phyloP scores from a whole-genome alignment of 1,284 basidiomycete species.

The Stygiomarasmius scandens region DNA sequence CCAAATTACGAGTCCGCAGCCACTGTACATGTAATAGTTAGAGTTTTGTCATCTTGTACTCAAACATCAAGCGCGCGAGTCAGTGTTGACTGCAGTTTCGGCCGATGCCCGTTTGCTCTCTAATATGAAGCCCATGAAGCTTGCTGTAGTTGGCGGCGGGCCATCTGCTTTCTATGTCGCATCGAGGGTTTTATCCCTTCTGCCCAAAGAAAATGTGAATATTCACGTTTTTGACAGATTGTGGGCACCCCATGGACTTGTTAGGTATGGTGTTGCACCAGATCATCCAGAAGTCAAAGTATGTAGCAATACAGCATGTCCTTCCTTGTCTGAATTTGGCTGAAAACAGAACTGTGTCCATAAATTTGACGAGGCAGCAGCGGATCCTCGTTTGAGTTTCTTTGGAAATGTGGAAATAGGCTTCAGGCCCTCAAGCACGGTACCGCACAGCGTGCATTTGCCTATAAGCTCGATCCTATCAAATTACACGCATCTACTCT shows the following conservation, averaged over 20 bases:
- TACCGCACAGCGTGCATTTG: constrained; percentile 55
- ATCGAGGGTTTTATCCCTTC: constrained; percentile 72
- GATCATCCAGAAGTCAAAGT: constrained; percentile 99
- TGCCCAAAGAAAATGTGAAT: constrained; percentile 54
- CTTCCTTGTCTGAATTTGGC: constrained; percentile 1
- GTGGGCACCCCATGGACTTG: constrained; percentile 94
- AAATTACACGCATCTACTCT: constrained; percentile 81
- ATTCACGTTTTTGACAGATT: constrained; percentile 92
- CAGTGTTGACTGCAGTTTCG: too few species aligned
- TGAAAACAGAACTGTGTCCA: constrained; percentile 88
- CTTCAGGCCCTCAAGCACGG: constrained; percentile 33
- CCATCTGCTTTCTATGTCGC: constrained; percentile 97
- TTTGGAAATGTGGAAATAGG: constrained; percentile 92
- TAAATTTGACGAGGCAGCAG: constrained; percentile 84
- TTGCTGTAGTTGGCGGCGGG: constrained; percentile 87
- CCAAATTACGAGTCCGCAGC: too few species aligned
- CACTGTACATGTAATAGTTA: too few species aligned
- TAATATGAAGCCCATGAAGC: constrained; percentile 43
- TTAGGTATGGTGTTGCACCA: constrained; percentile 96
- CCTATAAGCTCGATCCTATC: constrained; percentile 59
- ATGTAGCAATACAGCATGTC: constrained; percentile 28
- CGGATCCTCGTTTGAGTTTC: constrained; percentile 80
- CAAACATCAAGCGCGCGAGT: too few species aligned
- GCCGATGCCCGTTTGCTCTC: too few species aligned
- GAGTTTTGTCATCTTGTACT: too few species aligned